Evolutionary conservation across 192 early-diverging fungal species (phyloP), one percentile per base, ranked within the genome.

Genomic region (Powellomyces hirtus): DNA sequence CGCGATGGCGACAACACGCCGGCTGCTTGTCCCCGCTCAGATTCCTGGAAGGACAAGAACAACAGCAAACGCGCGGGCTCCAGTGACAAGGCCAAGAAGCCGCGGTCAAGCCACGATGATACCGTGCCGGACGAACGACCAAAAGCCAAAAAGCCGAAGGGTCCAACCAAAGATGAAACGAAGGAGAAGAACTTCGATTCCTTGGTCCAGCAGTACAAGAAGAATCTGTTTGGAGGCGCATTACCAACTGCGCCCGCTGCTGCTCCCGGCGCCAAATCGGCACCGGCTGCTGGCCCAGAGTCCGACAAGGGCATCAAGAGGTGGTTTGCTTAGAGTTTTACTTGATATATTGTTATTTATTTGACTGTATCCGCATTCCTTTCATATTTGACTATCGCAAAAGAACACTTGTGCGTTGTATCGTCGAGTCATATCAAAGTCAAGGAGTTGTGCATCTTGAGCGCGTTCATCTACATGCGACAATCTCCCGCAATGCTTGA

Each of bases 131-230:
- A 31, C 67, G 31, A 20, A 24, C 30, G 13, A 27, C 26, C 22
- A 45, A 63, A 56, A 36, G 22, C 60, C 20, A 37, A 62, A 38
- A 51, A 46, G 59, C 11, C 29, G 59, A 60, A 51, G 49, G 24
- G 11, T 52, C 60, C 26, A 6, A 58, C 52, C 0, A 57, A 72
- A 26, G 62, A 26, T 20, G 20, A 64, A 56, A 29, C 45, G 18
- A 53, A 72, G 35, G 63, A 64, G 31, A 22, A 62, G 33, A 57
- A 58, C n/a, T 75, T 75, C 35, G 59, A 69, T 18, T 33, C 18
- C 38, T 27, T 75, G 5, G 73, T 75, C 14, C 50, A 59, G 53
- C n/a, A 63, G 45, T 75, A 75, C 45, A 70, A 68, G 52, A 75
- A 75, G 67, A 52, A 73, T 22, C 38, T 73, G 44, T 65, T 72